These are phyloP conservation scores for Mycosphaerella sp. DNA, from an alignment of 2,329 filamentous ascomycete genomes.

Conservation along the genomic window DNA sequence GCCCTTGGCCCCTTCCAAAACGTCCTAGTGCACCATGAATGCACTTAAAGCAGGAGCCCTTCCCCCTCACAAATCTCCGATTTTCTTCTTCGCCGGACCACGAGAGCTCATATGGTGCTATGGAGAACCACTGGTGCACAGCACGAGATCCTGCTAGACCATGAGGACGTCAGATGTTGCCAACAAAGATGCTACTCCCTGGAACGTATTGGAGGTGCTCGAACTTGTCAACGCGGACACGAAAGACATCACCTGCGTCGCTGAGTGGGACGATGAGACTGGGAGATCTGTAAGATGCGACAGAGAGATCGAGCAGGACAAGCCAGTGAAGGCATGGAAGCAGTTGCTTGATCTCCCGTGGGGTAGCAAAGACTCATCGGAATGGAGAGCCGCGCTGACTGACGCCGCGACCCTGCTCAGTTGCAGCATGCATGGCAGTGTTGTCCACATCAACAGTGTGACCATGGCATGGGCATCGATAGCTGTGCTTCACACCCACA, in stretches of 20 bases:
- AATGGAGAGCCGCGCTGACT: constrained; percentile 1
- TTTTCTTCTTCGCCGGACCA: background rate
- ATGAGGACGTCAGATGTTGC: background rate
- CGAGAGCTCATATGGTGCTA: background rate
- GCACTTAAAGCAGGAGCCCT: background rate
- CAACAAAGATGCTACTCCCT: background rate
- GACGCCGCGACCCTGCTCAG: constrained; percentile 5
- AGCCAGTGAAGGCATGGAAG: constrained; percentile 5
- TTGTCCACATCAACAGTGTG: background rate
- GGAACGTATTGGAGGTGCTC: background rate
- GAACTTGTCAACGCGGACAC: constrained; percentile 7
- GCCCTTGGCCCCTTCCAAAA: background rate
- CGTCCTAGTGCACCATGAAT: background rate
- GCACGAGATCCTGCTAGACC: background rate
- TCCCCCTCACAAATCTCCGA: background rate
- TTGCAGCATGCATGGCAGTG: background rate
- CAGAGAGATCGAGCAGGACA: constrained; percentile 1
- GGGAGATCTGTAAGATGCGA: background rate
- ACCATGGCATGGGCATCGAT: constrained; percentile 6
- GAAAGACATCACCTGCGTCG: constrained; percentile 2
- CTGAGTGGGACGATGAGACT: background rate
- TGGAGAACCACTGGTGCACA: background rate
- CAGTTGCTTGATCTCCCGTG: constrained; percentile 1
- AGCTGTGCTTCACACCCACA: background rate
- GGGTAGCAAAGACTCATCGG: constrained; percentile 1